Conservation (phyloP, 345 rosid species). For the Schrenkiella parvula region DNA sequence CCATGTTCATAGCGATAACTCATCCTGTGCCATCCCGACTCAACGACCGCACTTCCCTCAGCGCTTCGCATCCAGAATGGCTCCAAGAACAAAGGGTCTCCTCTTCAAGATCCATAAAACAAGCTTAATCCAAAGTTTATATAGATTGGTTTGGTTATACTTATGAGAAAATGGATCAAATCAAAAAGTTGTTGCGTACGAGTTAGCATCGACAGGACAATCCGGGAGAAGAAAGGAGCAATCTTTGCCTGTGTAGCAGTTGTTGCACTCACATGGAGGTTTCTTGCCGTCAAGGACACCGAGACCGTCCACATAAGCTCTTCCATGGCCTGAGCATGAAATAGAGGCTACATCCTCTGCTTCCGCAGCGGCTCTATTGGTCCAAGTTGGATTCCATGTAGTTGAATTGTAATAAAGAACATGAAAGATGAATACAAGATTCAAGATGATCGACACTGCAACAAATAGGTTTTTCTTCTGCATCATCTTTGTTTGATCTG, state of each 20-base stretch:
- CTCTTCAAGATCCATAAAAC: background rate
- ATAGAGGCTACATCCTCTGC: slow-evolving; percentile 56
- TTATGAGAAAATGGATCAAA: too few species aligned
- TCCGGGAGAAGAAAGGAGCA: slow-evolving; percentile 43
- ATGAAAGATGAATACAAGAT: slow-evolving; percentile 25
- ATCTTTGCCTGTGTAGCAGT: slow-evolving; percentile 48
- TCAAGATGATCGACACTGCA: slow-evolving; percentile 30
- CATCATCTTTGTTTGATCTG: background rate
- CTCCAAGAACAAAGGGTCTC: slow-evolving; percentile 32
- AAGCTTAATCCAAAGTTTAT: background rate
- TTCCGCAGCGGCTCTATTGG: slow-evolving; percentile 45
- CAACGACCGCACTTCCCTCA: slow-evolving; percentile 6
- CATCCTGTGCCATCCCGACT: slow-evolving; percentile 1
- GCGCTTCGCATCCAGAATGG: slow-evolving; percentile 27
- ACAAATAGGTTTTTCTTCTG: background rate
- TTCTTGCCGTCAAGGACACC: slow-evolving; percentile 20
- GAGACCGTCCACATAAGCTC: slow-evolving; percentile 41
- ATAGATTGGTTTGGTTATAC: too few species aligned
- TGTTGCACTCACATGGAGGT: slow-evolving; percentile 58
- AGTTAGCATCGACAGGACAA: slow-evolving; percentile 45
- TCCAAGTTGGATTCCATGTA: slow-evolving; percentile 48
- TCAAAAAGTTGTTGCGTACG: slow-evolving; percentile 37
- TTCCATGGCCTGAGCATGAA: slow-evolving; percentile 45
- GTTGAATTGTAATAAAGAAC: background rate
- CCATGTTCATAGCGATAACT: background rate